phyloP scores from a whole-genome alignment of 805 yeast genomes.

The Myxozyma udenii region DNA sequence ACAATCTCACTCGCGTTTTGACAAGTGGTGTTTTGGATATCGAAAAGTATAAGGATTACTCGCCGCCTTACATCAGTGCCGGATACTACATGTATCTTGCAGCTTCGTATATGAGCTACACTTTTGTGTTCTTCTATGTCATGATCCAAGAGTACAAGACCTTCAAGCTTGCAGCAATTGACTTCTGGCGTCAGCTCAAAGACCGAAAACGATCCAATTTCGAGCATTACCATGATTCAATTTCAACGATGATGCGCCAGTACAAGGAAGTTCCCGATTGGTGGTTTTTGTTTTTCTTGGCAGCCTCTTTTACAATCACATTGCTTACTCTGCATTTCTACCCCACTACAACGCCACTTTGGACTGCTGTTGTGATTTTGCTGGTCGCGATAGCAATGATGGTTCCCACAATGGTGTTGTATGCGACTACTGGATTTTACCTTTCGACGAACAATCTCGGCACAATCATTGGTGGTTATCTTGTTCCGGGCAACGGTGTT shows the following conservation, averaged over 20 bases:
- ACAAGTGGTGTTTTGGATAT: conserved; percentile 46
- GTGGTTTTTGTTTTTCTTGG: conserved; percentile 57
- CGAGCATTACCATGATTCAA: conserved; percentile 12
- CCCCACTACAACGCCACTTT: conserved; percentile 53
- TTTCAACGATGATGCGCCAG: conserved; percentile 53
- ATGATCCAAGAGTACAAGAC: conserved; percentile 40
- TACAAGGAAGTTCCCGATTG: conserved; percentile 72
- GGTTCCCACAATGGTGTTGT: conserved; percentile 60
- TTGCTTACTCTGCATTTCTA: conserved; percentile 41
- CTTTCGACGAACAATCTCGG: conserved; percentile 62
- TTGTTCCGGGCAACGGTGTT: conserved; percentile 57
- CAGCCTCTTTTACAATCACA: conserved; percentile 39
- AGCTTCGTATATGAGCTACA: conserved; percentile 51
- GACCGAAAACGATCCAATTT: conserved; percentile 8
- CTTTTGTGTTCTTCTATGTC: conserved; percentile 52
- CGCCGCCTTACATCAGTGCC: conserved; percentile 57
- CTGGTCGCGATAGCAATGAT: conserved; percentile 53
- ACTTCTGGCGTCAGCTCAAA: conserved; percentile 4
- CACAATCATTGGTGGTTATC: conserved; percentile 62
- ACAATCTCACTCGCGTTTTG: conserved; percentile 49
- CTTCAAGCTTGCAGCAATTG: conserved; percentile 11
- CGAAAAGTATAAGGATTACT: conserved; percentile 52
- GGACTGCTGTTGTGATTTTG: conserved; percentile 59
- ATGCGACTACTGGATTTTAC: conserved; percentile 58
- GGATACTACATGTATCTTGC: conserved; percentile 54